Conservation (phyloP, 2,329 filamentous ascomycete genomes). For the Fusarium pseudonygamai region DNA sequence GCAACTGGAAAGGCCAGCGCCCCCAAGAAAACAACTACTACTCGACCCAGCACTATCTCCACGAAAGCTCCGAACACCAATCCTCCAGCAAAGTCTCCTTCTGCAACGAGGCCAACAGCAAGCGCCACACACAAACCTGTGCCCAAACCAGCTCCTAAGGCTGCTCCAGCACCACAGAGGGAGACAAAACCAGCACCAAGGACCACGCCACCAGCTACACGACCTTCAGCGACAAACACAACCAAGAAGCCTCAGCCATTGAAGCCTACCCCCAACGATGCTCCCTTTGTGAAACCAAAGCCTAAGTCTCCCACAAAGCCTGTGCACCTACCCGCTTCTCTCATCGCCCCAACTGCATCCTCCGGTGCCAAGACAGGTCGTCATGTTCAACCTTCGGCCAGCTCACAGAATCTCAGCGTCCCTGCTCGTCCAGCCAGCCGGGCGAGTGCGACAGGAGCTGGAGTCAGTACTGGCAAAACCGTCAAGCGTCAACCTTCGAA, state of each 20-base stretch:
- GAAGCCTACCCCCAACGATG: constrained; percentile 52
- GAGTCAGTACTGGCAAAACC: constrained; percentile 39
- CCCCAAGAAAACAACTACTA: constrained; percentile 29
- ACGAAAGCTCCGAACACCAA: constrained; percentile 37
- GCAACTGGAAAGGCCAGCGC: constrained; percentile 18
- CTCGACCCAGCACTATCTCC: constrained; percentile 38
- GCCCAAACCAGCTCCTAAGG: constrained; percentile 46
- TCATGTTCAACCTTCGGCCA: constrained; percentile 46
- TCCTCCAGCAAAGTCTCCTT: constrained; percentile 33
- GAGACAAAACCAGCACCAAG: constrained; percentile 44
- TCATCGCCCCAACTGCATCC: constrained; percentile 75
- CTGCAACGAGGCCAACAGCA: constrained; percentile 37
- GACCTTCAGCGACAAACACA: constrained; percentile 46
- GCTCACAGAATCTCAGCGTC: constrained; percentile 46
- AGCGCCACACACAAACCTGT: constrained; percentile 39
- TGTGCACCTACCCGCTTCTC: constrained; percentile 70
- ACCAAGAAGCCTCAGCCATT: constrained; percentile 56
- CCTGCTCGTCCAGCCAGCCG: constrained; percentile 58
- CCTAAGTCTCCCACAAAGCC: constrained; percentile 76
- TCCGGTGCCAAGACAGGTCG: constrained; percentile 67
- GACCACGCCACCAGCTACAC: constrained; percentile 38
- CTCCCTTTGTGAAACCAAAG: constrained; percentile 66
- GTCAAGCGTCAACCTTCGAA: constrained; percentile 59
- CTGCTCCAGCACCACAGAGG: constrained; percentile 46
- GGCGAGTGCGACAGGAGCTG: constrained; percentile 49